Evolutionary conservation across 1,284 basidiomycete species (phyloP), one percentile per base, ranked within the genome.

Genomic region (Sanghuangporus weigelae): DNA sequence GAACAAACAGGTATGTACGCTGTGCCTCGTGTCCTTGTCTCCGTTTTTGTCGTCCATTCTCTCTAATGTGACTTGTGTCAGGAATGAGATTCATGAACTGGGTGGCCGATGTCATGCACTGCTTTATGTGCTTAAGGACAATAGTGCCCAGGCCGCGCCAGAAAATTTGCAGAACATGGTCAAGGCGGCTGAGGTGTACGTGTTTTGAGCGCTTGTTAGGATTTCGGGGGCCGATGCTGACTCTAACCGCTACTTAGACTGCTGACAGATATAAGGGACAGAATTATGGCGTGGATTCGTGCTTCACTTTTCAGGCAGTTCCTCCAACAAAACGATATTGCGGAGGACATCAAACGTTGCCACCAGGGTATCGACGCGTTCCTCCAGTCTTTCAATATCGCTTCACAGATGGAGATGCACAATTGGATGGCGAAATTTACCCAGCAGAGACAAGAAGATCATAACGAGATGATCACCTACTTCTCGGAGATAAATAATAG

Each of bases 401-500:
- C 72, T 23, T 78, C 81, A 12, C 74, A 77, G 35, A 68, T 79
- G n/a, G 78, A 79, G 51, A 75, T 79, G 7, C 78, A 76, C 40
- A 68, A 70, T 16, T 84, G 82, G 83, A 81, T 83, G 67, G 67
- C 69, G 3, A 74, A 78, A 21, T 77, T 82, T 63, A 68, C 69
- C 31, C 67, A 66, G 3, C 79, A 75, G 44, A 68, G 68, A 11
- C 70, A 73, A 63, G 71, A 70, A n/a, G 81, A 84, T 66, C 76
- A 78, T 54, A 66, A 69, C 5, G 78, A 82, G 60, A 68, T 81
- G 23, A 53, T 81, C 14, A 65, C 69, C n/a, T 77, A 73, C 56
- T 72, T 84, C 1, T 76, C 79, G 35, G 76, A 78, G 57, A 77
- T 83, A 56, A 69, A 73, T 58, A 76, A 80, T 64, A 68, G 70